Percentiles rank a stretch among this genome's conserved stretches.
Evolutionary conservation across 768 basidiomycete species (phyloP).

Genomic region (Boletus subparvulus): DNA sequence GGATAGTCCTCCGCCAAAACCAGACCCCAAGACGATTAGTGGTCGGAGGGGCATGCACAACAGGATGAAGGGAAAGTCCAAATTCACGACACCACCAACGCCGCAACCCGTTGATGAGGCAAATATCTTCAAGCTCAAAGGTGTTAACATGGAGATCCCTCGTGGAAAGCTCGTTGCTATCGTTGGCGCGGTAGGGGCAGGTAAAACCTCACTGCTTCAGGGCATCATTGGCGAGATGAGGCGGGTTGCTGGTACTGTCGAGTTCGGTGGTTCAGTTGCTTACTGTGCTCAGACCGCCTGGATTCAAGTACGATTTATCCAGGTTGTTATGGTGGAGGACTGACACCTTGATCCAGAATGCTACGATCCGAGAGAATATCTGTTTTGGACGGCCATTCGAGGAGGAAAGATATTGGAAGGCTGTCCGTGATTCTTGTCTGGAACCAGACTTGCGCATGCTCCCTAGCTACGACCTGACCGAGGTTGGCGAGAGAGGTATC

Average conservation of each 20-base stretch:
- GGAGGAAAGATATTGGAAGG: conserved; percentile 79
- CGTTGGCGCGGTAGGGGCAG: conserved; percentile 67
- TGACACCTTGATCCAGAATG: conserved; percentile 46
- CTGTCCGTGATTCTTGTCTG: conserved; percentile 72
- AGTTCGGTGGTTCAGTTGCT: conserved; percentile 72
- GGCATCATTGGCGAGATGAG: conserved; percentile 85
- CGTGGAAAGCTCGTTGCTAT: conserved; percentile 80
- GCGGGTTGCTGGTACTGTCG: conserved; percentile 58
- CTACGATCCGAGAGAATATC: conserved; percentile 87
- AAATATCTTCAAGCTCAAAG: conserved; percentile 59
- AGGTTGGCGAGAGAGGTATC: conserved; percentile 86
- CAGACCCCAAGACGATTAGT: conserved; percentile 21
- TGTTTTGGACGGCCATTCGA: conserved; percentile 85
- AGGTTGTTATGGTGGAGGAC: background rate
- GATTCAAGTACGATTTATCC: conserved; percentile 61
- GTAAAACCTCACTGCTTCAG: conserved; percentile 65
- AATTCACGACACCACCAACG: conserved; percentile 18
- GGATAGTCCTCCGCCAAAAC: conserved; percentile 71
- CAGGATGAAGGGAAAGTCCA: conserved; percentile 16
- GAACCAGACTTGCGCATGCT: conserved; percentile 80
- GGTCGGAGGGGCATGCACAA: conserved; percentile 2
- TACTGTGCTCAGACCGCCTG: conserved; percentile 89
- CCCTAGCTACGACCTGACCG: conserved; percentile 74
- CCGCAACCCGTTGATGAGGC: conserved; percentile 37
- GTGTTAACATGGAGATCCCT: conserved; percentile 68